Evolutionary conservation across 1,284 basidiomycete genomes (phyloP).

Genomic region (Bjerkandera adusta): DNA sequence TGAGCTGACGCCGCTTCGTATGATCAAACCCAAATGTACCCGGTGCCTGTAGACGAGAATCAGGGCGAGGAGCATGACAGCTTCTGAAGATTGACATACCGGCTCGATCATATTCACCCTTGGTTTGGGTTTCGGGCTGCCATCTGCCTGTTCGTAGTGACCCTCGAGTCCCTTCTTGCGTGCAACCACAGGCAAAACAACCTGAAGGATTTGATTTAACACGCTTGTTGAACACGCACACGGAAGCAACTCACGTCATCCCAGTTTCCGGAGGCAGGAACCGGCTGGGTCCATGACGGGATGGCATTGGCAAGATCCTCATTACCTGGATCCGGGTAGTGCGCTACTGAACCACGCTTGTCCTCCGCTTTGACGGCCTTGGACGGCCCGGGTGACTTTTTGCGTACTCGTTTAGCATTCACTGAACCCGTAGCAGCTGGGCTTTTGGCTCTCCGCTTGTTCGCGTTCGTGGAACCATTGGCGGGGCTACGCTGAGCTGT

Average conservation of each 20-base stretch:
- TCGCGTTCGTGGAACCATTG: too few relatives aligned
- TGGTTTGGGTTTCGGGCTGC: conserved; percentile 51
- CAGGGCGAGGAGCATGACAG: conserved; percentile 5
- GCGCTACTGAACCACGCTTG: conserved; percentile 48
- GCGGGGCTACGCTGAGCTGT: too few relatives aligned
- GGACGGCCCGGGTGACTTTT: conserved; percentile 31
- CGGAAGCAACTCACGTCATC: conserved; percentile 56
- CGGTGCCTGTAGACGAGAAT: conserved; percentile 51
- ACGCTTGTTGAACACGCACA: conserved; percentile 7
- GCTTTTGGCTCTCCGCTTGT: conserved; percentile 43
- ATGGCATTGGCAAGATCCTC: conserved; percentile 64
- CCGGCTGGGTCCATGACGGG: conserved; percentile 74
- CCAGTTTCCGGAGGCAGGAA: conserved; percentile 65
- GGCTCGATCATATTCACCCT: conserved; percentile 41
- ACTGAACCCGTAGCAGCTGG: conserved; percentile 34
- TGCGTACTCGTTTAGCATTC: conserved; percentile 37
- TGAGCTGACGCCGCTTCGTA: conserved; percentile 56
- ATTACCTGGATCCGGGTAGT: conserved; percentile 57
- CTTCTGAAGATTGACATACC: conserved; percentile 32
- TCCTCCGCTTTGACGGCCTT: conserved; percentile 28
- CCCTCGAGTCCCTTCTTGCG: conserved; percentile 76
- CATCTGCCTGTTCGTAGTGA: conserved; percentile 63
- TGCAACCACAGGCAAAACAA: conserved; percentile 74
- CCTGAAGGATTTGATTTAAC: too few relatives aligned
- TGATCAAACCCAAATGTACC: conserved; percentile 79